Evolutionary conservation across 2,329 filamentous ascomycete genomes (phyloP), one percentile per base, ranked within the genome.

Genomic region (Ophiosphaerella herpotricha): DNA sequence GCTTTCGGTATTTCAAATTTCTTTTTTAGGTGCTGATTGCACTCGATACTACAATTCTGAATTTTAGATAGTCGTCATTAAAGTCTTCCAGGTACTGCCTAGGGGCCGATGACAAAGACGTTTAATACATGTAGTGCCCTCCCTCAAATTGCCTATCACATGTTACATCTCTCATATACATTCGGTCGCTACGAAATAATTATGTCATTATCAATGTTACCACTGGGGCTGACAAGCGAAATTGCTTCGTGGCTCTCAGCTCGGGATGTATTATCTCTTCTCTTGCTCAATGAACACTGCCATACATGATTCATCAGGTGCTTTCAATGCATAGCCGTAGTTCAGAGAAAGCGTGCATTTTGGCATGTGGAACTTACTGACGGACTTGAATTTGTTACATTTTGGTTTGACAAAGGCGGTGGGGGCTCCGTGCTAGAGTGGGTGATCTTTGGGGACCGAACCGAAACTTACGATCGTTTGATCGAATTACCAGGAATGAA

Each of bases 381-480:
- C 18, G 34, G 34, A 13, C 43, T 45, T 8, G 11, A 38, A 26
- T 12, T 5, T 38, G 33, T 45, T 7, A 34, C 43, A 23, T 24
- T 45, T 31, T 45, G 43, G 43, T 31, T 26, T 18, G 43, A 45
- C 34, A 38, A 45, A 33, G 7, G 32, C 34, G 18, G 43, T 16
- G 24, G 32, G 6, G 34, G 34, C 16, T 36, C 43, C 8, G 43
- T 45, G n/a, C 14, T 38, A n/a, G 43, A 45, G 37, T 45, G 43
- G 43, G 43, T 32, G 3, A 23, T 38, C 32, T 14, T 45, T 3
- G 3, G 29, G 12, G 21, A 38, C 8, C 43, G 43, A 11, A 7
- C 29, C 12, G 7, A 16, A 7, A 36, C 24, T 8, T 45, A 24
- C 34, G 18, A 45, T 8, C 32, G 21, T 12, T 13, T 38, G 21